Evolutionary conservation across 108 stramenopile genomes (phyloP), one percentile per base, ranked within the genome.

Genomic region (Cyclotella sp.): DNA sequence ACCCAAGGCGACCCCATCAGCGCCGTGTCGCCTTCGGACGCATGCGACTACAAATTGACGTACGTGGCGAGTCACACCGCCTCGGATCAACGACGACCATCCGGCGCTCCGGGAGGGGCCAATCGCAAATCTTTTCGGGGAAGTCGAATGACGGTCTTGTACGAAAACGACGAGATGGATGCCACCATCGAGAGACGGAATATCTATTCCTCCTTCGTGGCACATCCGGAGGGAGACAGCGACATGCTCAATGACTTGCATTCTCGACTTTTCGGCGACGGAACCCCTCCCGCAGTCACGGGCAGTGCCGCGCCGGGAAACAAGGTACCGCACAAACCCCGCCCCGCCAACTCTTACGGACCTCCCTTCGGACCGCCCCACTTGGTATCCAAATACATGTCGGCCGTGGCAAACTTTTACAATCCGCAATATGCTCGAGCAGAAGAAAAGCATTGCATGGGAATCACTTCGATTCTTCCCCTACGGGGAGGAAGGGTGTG

Each of bases 41-140:
- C 28, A 15, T 24, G n/a, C 40, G 57, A 34, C 21, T 24, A 39
- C n/a, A 47, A 52, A 28, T 51, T 73, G n/a, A 83, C 88, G 70
- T 90, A 91, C 58, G 84, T 93, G 22, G 90, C 92, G 16, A 85
- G 85, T 47, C 85, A 87, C 39, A 90, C 92, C 7, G 73, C 84
- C 15, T 39, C 21, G 18, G 30, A 67, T 22, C 45, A 65, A 59
- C 10, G 72, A 70, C 41, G 78, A 82, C 60, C 52, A 80, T 42
- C 77, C 62, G 2, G 30, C 14, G 49, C 18, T 51, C 14, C 21
- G 11, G 53, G 54, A 24, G 12, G 60, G 16, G 41, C 57, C 7
- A 26, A 30, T 15, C 63, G 66, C 28, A 51, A 49, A 22, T 63
- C 68, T 14, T 68, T 59, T 18, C 55, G 79, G 39, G 79, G 79